These are phyloP conservation scores for Urtica urens DNA, from an alignment of 306 rosid species.

Conservation along the genomic window DNA sequence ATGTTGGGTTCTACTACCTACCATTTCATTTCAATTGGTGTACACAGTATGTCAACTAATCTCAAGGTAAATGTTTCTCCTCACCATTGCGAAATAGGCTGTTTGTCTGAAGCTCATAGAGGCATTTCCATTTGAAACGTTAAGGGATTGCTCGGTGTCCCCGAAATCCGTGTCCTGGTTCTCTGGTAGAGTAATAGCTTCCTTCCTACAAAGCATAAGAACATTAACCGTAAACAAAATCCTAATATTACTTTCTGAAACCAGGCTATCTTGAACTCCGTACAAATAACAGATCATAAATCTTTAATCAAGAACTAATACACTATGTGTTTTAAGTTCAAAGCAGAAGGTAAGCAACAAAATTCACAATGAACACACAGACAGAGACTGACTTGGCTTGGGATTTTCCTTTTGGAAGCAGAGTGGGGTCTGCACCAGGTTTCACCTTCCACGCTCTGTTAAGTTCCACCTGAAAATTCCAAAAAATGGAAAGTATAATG, in stretches of 20 bases:
- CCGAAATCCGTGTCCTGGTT: constrained; percentile 27
- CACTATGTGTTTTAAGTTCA: neutral
- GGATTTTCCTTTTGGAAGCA: constrained; percentile 62
- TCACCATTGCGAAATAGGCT: constrained; percentile 58
- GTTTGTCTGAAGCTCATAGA: constrained; percentile 37
- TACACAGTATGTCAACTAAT: no score
- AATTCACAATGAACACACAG: neutral
- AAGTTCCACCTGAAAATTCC: constrained; percentile 45
- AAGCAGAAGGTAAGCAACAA: no score
- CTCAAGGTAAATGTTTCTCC: no score
- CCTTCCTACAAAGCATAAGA: constrained; percentile 35
- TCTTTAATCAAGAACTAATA: neutral
- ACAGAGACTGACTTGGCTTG: constrained; percentile 53
- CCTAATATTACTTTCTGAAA: neutral
- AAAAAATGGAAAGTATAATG: neutral
- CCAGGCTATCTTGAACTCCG: neutral
- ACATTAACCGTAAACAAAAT: neutral
- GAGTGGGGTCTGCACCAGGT: constrained; percentile 40
- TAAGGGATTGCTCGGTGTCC: constrained; percentile 39
- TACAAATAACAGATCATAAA: neutral
- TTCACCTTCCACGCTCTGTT: constrained; percentile 75
- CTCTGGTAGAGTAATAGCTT: constrained; percentile 54
- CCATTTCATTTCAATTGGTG: no score
- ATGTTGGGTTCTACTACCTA: no score
- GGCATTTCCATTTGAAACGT: constrained; percentile 22